These are phyloP conservation scores for Drosera capensis DNA, from an alignment of 148 eudicot species.

Conservation along the genomic window DNA sequence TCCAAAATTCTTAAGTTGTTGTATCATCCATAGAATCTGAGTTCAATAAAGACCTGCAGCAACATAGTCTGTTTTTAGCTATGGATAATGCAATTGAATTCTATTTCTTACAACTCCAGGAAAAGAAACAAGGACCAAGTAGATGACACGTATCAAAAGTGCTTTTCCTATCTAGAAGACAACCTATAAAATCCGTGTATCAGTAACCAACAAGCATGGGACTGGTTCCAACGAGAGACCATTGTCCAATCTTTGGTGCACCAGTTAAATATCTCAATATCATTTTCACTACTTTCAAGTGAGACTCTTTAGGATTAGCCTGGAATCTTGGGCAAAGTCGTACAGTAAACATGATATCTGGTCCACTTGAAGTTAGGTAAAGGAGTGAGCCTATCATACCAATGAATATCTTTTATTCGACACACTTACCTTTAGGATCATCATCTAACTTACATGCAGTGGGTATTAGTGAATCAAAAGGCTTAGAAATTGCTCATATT, in stretches of 20 bases:
- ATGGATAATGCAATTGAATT: background rate
- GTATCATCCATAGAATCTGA: background rate
- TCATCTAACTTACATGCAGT: no score
- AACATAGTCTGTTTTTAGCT: background rate
- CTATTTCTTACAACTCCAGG: background rate
- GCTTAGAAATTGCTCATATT: no score
- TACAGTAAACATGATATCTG: no score
- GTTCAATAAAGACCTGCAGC: background rate
- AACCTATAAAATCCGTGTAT: no score
- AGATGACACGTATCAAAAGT: background rate
- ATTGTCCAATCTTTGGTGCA: background rate
- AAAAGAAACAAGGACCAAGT: background rate
- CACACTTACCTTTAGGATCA: no score
- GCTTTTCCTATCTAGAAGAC: background rate
- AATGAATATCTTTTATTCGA: no score
- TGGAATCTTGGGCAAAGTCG: no score
- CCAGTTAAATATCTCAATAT: background rate
- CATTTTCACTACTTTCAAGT: no score
- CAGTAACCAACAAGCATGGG: background rate
- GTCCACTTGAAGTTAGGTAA: no score
- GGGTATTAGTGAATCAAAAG: no score
- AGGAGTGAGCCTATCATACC: no score
- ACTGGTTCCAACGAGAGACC: background rate
- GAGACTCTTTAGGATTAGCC: background rate
- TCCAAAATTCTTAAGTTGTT: background rate